These are phyloP conservation scores for Hura crepitans DNA, from an alignment of 441 rosid genomes.

Conservation along the genomic window DNA sequence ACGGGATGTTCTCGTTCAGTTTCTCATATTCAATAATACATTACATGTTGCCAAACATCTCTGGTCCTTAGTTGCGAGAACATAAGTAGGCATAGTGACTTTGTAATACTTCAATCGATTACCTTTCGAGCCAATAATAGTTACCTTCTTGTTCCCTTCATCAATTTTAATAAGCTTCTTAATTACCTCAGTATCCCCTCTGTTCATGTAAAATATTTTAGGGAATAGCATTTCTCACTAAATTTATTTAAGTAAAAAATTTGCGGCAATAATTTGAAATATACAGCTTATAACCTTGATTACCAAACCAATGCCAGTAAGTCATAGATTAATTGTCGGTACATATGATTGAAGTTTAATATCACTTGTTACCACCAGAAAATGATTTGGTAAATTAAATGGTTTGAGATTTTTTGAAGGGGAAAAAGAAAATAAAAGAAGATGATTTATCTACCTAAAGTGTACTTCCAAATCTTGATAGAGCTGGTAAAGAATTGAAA, in stretches of 20 bases:
- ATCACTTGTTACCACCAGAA: too few relatives aligned
- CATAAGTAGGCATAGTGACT: constrained; percentile 17
- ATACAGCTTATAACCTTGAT: too few relatives aligned
- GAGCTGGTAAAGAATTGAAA: too few relatives aligned
- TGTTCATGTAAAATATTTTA: background rate
- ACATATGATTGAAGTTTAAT: too few relatives aligned
- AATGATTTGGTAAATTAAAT: too few relatives aligned
- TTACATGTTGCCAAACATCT: constrained; percentile 19
- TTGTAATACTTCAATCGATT: constrained; percentile 29
- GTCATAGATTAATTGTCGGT: too few relatives aligned
- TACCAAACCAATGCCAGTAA: too few relatives aligned
- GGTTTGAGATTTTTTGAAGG: too few relatives aligned
- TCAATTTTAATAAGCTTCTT: constrained; percentile 28
- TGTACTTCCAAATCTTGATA: constrained; percentile 25
- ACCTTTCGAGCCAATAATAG: constrained; percentile 26
- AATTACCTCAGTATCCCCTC: constrained; percentile 27
- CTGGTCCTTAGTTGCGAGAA: constrained; percentile 14
- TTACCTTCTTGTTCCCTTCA: constrained; percentile 20
- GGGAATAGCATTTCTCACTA: too few relatives aligned
- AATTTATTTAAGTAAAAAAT: too few relatives aligned
- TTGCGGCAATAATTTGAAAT: too few relatives aligned
- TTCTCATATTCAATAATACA: constrained; percentile 31
- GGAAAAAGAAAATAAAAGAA: too few relatives aligned
- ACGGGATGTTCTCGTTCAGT: constrained; percentile 5
- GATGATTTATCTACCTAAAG: constrained; percentile 11